Evolutionary conservation across 768 basidiomycete genomes (phyloP).

Genomic region (Lentinula raphanica): DNA sequence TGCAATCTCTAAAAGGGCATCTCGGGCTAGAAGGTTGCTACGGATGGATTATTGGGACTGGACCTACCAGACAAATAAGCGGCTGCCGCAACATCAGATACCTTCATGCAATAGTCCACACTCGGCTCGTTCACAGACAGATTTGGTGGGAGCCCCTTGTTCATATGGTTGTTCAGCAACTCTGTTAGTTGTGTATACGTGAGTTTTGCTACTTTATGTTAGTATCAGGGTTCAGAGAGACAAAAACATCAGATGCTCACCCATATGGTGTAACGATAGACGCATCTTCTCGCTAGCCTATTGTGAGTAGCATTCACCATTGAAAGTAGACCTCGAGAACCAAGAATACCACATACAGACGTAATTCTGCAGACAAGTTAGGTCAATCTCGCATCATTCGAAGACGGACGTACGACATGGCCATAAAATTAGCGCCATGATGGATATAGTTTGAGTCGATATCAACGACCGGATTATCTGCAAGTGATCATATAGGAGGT

Average conservation of each 20-base stretch:
- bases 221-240: conserved; percentile 21
- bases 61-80: conserved; percentile 38
- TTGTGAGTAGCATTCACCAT: conserved; percentile 46
- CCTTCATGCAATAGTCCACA: conserved; percentile 57
- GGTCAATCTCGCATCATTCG: neutral
- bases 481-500: conserved; percentile 26
- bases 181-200: conserved; percentile 41
- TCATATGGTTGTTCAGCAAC: conserved; percentile 55
- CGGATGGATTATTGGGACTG: neutral
- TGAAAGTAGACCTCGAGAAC: neutral
- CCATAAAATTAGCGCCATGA: conserved; percentile 59
- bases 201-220: conserved; percentile 26
- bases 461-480: conserved; percentile 59
- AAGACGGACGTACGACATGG: conserved; percentile 52
- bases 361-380: neutral
- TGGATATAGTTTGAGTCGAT: conserved; percentile 63
- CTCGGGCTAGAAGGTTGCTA: too few species aligned
- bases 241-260: neutral
- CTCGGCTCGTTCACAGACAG: conserved; percentile 49
- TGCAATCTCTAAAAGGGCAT: conserved; percentile 36
- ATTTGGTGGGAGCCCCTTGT: conserved; percentile 53
- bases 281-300: conserved; percentile 12
- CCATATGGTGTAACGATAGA: conserved; percentile 40
- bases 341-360: neutral
- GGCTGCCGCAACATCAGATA: conserved; percentile 53